Percentiles rank a stretch among this genome's conserved stretches.
phyloP scores from a whole-genome alignment of 106 monocot genomes.

The Allium cepa region DNA sequence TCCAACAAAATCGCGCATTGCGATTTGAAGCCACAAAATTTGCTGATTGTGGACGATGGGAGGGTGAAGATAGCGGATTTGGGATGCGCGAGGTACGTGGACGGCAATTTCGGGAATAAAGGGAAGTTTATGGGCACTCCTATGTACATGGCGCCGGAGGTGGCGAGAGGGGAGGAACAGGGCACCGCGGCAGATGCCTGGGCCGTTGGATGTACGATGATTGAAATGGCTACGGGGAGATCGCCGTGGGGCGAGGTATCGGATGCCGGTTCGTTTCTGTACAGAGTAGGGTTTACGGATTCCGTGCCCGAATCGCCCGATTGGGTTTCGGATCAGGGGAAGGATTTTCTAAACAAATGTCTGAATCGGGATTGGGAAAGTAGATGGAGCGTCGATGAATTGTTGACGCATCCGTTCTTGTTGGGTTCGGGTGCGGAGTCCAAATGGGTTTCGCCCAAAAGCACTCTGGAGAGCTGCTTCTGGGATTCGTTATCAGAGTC shows the following conservation, averaged over 20 bases:
- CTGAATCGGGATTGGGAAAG: slow-evolving; percentile 20
- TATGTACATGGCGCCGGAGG: slow-evolving; percentile 77
- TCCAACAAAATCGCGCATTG: slow-evolving; percentile 45
- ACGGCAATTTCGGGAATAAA: background rate
- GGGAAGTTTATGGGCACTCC: slow-evolving; percentile 23
- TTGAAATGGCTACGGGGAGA: slow-evolving; percentile 57
- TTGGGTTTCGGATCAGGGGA: slow-evolving; percentile 24
- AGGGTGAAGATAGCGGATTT: slow-evolving; percentile 16
- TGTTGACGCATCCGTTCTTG: slow-evolving; percentile 53
- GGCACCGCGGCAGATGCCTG: slow-evolving; percentile 57
- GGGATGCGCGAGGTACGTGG: slow-evolving; percentile 10
- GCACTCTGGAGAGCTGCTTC: slow-evolving; percentile 41
- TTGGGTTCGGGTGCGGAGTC: background rate
- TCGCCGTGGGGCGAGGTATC: slow-evolving; percentile 31
- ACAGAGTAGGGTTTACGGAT: slow-evolving; percentile 37
- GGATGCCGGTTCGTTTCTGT: slow-evolving; percentile 20
- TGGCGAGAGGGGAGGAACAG: slow-evolving; percentile 46
- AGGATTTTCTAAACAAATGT: slow-evolving; percentile 40
- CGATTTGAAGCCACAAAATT: slow-evolving; percentile 62
- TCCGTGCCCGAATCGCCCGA: slow-evolving; percentile 14
- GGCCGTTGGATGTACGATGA: slow-evolving; percentile 53
- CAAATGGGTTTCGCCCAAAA: slow-evolving; percentile 55
- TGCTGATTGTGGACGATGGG: slow-evolving; percentile 36
- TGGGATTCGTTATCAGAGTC: slow-evolving; percentile 45
- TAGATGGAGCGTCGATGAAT: slow-evolving; percentile 47